These are phyloP conservation scores for Dryas drummondii DNA, from an alignment of 306 rosid species.

Conservation along the genomic window DNA sequence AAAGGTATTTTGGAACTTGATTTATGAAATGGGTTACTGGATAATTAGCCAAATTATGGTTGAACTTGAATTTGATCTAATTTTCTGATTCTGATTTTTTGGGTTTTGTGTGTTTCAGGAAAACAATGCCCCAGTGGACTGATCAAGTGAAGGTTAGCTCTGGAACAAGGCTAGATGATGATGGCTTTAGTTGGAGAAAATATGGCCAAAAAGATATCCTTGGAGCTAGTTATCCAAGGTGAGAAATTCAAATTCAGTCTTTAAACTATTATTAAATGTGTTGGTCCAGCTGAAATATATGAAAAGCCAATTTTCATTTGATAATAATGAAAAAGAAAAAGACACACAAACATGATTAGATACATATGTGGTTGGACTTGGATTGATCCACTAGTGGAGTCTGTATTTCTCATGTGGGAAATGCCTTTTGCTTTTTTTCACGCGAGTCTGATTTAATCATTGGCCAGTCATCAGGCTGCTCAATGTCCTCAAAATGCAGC, in stretches of 20 bases:
- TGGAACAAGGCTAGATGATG: slow-evolving; percentile 46
- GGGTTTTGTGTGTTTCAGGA: slow-evolving; percentile 46
- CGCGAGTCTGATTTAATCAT: slow-evolving; percentile 3
- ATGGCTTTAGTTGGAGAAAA: slow-evolving; percentile 90
- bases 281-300: too few relatives aligned
- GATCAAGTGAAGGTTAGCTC: slow-evolving; percentile 52
- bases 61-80: not conserved
- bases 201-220: slow-evolving; percentile 91
- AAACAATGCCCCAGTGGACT: slow-evolving; percentile 50
- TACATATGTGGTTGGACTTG: not conserved
- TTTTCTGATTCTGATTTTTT: slow-evolving; percentile 13
- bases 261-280: too few relatives aligned
- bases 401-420: not conserved
- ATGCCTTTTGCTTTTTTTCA: not conserved
- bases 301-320: not conserved
- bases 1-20: slow-evolving; percentile 41
- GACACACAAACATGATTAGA: not conserved
- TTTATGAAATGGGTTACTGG: not conserved
- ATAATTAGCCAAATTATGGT: not conserved
- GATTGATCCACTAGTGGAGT: not conserved
- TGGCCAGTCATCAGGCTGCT: not conserved
- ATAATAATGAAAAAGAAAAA: not conserved
- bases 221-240: slow-evolving; percentile 83
- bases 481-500: not conserved
- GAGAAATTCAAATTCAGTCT: not conserved